Percentiles rank a stretch among this genome's conserved stretches.
These are phyloP conservation scores for Vishniacozyma victoriae DNA, from an alignment of 768 basidiomycete species.

Conservation along the genomic window DNA sequence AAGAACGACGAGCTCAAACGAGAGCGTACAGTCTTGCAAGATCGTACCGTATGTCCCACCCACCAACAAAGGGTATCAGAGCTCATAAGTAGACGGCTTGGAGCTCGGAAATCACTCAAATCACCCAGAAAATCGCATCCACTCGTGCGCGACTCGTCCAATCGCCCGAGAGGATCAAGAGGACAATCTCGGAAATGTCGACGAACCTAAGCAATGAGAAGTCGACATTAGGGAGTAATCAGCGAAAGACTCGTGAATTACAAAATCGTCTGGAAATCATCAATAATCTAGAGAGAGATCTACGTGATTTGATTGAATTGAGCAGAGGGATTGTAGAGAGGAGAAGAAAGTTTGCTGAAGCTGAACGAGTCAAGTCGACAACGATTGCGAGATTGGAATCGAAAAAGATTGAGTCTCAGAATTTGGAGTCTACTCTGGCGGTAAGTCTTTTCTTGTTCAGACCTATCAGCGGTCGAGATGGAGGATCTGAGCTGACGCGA, in stretches of 20 bases:
- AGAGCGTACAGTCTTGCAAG: background rate
- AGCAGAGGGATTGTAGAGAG: conserved; percentile 28
- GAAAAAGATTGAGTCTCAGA: conserved; percentile 68
- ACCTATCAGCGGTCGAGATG: background rate
- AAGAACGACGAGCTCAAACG: conserved; percentile 1
- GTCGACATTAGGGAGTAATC: conserved; percentile 58
- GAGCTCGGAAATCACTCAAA: conserved; percentile 57
- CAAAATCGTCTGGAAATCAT: conserved; percentile 67
- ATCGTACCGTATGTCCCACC: background rate
- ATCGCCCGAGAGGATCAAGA: conserved; percentile 82
- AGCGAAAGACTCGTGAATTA: conserved; percentile 70
- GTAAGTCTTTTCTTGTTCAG: conserved; percentile 46
- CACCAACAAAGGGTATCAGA: background rate
- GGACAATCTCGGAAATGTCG: conserved; percentile 72
- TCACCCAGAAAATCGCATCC: conserved; percentile 59
- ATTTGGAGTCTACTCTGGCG: conserved; percentile 64
- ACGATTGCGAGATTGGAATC: conserved; percentile 61
- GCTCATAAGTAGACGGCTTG: conserved; percentile 53
- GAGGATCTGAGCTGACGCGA: background rate
- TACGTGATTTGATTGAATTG: conserved; percentile 33
- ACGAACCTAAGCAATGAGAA: conserved; percentile 65
- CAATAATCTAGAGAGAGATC: conserved; percentile 62
- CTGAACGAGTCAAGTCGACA: conserved; percentile 66
- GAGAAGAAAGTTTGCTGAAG: conserved; percentile 6
- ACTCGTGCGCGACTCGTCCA: conserved; percentile 75